These are phyloP conservation scores for Xylaria venustula DNA, from an alignment of 495 filamentous ascomycete genomes.

Conservation along the genomic window DNA sequence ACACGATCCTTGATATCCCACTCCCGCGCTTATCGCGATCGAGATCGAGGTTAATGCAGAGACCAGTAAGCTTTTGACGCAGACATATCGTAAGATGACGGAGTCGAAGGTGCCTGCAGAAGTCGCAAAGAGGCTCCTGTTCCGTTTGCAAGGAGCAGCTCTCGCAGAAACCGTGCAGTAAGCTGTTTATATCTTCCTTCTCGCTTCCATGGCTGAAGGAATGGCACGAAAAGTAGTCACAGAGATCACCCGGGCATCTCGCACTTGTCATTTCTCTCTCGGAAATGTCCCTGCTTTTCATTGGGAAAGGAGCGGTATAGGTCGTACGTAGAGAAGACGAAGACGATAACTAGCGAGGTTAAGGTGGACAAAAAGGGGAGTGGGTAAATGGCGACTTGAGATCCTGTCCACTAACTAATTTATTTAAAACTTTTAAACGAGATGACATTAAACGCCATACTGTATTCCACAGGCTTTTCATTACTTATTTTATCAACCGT, in stretches of 20 bases:
- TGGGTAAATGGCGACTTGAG: too few species aligned
- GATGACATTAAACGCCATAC: too few species aligned
- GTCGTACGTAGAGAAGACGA: too few species aligned
- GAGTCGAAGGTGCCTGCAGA: not conserved
- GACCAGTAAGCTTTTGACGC: not conserved
- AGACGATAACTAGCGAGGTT: too few species aligned
- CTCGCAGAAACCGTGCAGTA: not conserved
- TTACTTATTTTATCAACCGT: too few species aligned
- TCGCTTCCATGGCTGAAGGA: not conserved
- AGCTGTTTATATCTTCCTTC: not conserved
- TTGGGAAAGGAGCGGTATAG: too few species aligned
- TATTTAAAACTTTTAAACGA: too few species aligned
- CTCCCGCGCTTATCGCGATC: not conserved
- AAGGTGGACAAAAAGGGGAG: too few species aligned
- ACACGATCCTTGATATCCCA: not conserved
- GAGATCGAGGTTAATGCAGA: not conserved
- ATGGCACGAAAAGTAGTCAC: not conserved
- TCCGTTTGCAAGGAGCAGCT: not conserved
- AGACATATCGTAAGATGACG: slow-evolving; percentile 2
- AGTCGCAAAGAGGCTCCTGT: not conserved
- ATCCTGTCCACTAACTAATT: too few species aligned
- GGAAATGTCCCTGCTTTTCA: not conserved
- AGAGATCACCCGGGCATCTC: not conserved
- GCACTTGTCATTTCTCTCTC: not conserved
- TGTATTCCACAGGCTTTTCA: too few species aligned